A percentile compares a stretch with the other conserved stretches of the same genome.
Evolutionary conservation across 169 alveolate genomes (phyloP).

Genomic region (Eimeria praecox): DNA sequence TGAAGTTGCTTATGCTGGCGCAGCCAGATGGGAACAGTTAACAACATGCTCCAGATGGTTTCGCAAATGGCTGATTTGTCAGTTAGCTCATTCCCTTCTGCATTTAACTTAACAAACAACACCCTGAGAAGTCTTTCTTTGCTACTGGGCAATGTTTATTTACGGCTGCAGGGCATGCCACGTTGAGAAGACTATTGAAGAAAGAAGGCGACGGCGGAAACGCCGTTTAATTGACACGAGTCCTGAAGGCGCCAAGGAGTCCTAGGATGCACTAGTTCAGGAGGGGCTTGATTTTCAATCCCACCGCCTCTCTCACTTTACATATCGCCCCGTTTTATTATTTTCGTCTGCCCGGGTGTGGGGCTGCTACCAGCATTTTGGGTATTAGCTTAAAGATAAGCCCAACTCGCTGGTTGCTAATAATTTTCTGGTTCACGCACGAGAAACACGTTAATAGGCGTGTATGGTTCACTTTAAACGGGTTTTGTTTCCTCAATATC

Average conservation of each 20-base stretch:
- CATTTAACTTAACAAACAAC: background rate
- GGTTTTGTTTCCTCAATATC: background rate
- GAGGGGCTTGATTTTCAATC: background rate
- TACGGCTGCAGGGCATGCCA: conserved; percentile 46
- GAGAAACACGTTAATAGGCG: background rate
- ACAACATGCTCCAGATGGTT: background rate
- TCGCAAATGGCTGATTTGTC: background rate
- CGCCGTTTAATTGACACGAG: conserved; percentile 26
- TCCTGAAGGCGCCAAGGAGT: background rate
- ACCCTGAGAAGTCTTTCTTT: background rate
- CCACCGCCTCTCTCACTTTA: background rate
- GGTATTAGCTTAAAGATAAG: background rate
- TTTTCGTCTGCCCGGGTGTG: background rate
- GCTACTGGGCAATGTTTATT: background rate
- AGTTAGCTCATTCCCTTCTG: background rate
- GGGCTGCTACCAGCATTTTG: background rate
- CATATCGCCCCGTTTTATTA: background rate
- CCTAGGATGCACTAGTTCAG: background rate
- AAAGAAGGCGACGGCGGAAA: conserved; percentile 55
- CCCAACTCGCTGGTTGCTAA: background rate
- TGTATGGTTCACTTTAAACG: background rate
- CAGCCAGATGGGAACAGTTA: background rate
- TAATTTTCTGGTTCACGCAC: background rate
- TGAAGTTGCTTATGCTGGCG: background rate
- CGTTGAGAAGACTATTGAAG: conserved; percentile 58